Percentiles rank a stretch among this genome's conserved stretches.
phyloP scores from a whole-genome alignment of 805 yeast species.

The Pichia paraexigua region DNA sequence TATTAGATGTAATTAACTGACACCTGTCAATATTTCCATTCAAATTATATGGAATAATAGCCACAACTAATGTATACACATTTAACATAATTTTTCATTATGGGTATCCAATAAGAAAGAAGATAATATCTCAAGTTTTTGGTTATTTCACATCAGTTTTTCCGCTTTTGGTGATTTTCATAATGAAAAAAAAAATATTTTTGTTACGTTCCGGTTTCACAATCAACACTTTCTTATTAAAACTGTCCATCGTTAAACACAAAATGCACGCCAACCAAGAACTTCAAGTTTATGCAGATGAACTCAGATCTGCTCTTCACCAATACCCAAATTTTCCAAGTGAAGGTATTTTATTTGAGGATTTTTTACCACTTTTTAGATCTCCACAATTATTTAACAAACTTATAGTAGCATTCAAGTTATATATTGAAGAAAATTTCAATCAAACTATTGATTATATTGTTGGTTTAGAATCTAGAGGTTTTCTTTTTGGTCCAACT shows the following conservation, averaged over 20 bases:
- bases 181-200: no score
- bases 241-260: neutral
- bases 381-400: conserved; percentile 74
- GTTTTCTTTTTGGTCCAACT: conserved; percentile 94
- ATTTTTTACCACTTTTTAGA: conserved; percentile 89
- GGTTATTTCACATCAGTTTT: no score
- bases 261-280: conserved; percentile 15
- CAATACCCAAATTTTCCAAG: conserved; percentile 93
- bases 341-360: conserved; percentile 91
- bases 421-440: conserved; percentile 54
- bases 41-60: no score
- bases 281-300: conserved; percentile 31
- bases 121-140: no score
- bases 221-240: no score
- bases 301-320: conserved; percentile 45
- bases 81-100: no score
- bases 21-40: no score
- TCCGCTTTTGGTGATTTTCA: neutral
- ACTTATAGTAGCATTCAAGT: conserved; percentile 70
- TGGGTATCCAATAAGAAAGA: no score
- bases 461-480: conserved; percentile 94
- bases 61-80: no score
- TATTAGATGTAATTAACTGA: no score
- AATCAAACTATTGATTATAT: conserved; percentile 66
- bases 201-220: neutral